Evolutionary conservation across 441 rosid species (phyloP), one percentile per base, ranked within the genome.

Genomic region (Raphanus hybrid): DNA sequence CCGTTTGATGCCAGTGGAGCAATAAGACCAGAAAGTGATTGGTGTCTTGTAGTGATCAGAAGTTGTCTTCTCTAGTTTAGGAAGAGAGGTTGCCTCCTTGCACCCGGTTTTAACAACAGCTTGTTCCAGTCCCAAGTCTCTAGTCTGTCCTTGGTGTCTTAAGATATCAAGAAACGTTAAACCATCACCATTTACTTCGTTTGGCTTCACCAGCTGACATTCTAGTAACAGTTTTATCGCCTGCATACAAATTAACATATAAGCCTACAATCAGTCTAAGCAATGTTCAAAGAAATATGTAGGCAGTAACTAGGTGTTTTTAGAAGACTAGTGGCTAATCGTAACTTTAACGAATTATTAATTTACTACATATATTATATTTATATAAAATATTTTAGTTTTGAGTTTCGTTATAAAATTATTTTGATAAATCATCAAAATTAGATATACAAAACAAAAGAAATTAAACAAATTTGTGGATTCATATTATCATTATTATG

Each of bases 161-260:
- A 70, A 41, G 58, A 71, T 41, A 60, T 41, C 75, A 60, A 71
- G 58, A 8, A 60, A 43, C 32, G 75, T 60, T 43, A 71, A 43
- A 41, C 58, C 67, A 4, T 26, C 57, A 20, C 14, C 75, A 2
- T 71, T 71, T 5, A 55, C 54, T 29, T 5, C 0, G 29, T 70
- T 77, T 26, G 54, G 76, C 12, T 29, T 0, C 43, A 77, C 7
- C 1, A 0, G 1, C 39, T 15, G 32, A 20, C 62, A 57, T 0
- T 2, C 39, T 29, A 77, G 67, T 54, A 77, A 57, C 0, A 77
- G 62, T 55, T 10, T 20, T 29, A 57, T 11, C 32, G 32, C 62
- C 64, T 37, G 43, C 43, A 8, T 37, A 37, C 43, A 37, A 32
- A 16, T 16, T 16, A 16, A 32, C 3, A 2, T 37, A 8, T 37